Conservation (phyloP, 2,329 filamentous ascomycete genomes). For the Beauveria asiatica region DNA sequence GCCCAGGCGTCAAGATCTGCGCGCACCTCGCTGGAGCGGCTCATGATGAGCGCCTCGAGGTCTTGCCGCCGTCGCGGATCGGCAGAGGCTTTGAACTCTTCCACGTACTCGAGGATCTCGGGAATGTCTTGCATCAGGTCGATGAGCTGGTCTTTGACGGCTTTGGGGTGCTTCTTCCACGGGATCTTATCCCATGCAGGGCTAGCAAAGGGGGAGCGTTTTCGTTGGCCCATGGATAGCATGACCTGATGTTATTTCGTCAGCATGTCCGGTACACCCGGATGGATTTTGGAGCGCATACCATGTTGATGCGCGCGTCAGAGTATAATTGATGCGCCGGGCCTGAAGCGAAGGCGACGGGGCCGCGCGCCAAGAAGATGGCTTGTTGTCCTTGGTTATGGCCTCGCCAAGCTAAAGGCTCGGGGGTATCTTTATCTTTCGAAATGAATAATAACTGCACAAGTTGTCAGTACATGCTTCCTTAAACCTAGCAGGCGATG, state of each 20-base stretch:
- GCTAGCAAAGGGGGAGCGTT: constrained; percentile 19
- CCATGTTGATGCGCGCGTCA: constrained; percentile 17
- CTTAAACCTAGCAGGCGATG: no score
- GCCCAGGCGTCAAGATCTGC: constrained; percentile 11
- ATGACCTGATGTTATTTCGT: constrained; percentile 9
- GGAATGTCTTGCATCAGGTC: constrained; percentile 24
- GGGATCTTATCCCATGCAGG: constrained; percentile 25
- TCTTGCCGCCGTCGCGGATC: constrained; percentile 1
- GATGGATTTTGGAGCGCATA: not conserved
- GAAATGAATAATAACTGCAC: constrained; percentile 14
- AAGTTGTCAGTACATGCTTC: not conserved
- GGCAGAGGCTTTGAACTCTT: constrained; percentile 17
- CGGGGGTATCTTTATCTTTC: constrained; percentile 13
- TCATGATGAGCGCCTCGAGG: constrained; percentile 9
- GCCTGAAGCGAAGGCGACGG: constrained; percentile 11
- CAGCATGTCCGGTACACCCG: no score
- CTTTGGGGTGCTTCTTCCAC: constrained; percentile 22
- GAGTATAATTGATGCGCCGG: constrained; percentile 16
- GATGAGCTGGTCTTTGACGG: constrained; percentile 22
- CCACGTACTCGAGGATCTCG: constrained; percentile 19
- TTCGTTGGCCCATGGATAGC: constrained; percentile 12
- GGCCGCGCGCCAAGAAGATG: constrained; percentile 13
- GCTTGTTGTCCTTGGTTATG: constrained; percentile 15
- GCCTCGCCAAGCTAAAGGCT: constrained; percentile 12
- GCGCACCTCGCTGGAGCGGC: constrained; percentile 11